phyloP scores from a whole-genome alignment of 2,329 filamentous ascomycete genomes.

The Venturia pyrina region DNA sequence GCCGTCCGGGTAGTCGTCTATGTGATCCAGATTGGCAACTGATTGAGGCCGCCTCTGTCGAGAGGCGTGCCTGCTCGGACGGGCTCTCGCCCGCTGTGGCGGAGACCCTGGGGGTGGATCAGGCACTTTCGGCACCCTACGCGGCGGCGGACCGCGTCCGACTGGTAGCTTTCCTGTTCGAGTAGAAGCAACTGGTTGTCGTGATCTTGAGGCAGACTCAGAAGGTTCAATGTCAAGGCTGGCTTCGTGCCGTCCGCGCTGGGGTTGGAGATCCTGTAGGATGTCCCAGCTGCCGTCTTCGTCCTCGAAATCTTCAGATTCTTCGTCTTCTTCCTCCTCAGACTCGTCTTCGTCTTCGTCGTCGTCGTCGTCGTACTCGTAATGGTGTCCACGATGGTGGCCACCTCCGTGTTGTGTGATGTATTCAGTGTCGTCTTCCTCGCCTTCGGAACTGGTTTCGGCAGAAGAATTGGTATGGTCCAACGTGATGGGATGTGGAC shows the following conservation, averaged over 20 bases:
- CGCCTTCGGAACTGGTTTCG: slow-evolving; percentile 6
- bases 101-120: slow-evolving; percentile 21
- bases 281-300: slow-evolving; percentile 10
- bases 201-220: slow-evolving; percentile 36
- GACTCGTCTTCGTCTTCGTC: slow-evolving; percentile 7
- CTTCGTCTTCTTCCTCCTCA: slow-evolving; percentile 4
- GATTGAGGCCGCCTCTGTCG: slow-evolving; percentile 22
- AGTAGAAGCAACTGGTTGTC: neutral
- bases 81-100: slow-evolving; percentile 20
- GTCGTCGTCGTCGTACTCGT: slow-evolving; percentile 9
- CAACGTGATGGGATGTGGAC: slow-evolving; percentile 9
- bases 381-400: neutral
- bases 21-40: slow-evolving; percentile 31
- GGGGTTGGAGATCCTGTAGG: slow-evolving; percentile 8
- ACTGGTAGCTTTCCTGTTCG: slow-evolving; percentile 5
- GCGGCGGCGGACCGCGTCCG: slow-evolving; percentile 6
- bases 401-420: neutral
- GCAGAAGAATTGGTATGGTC: slow-evolving; percentile 4
- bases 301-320: slow-evolving; percentile 10
- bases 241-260: slow-evolving; percentile 22
- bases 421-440: slow-evolving; percentile 8
- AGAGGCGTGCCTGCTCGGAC: slow-evolving; percentile 18
- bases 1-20: slow-evolving; percentile 35
- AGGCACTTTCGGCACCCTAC: slow-evolving; percentile 12
- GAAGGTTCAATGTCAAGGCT: slow-evolving; percentile 36